These are phyloP conservation scores for Rhizopogon hawkerae DNA, from an alignment of 1,284 basidiomycete species.

Conservation along the genomic window DNA sequence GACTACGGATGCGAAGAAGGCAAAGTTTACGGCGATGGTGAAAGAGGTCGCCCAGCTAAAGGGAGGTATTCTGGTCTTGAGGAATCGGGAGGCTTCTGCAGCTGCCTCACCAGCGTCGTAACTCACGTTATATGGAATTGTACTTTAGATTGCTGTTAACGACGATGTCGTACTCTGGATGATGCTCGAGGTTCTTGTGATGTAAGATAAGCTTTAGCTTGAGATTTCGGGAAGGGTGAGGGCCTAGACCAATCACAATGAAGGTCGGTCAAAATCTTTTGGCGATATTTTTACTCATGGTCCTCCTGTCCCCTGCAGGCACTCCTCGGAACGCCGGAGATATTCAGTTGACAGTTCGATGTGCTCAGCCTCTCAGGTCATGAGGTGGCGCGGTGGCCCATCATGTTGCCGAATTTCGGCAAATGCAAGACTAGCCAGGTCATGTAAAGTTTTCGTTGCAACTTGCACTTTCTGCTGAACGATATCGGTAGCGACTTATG, in stretches of 20 bases:
- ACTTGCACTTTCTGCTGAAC: not conserved
- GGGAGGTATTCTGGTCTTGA: constrained; percentile 54
- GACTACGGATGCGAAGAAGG: constrained; percentile 59
- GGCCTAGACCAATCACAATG: not conserved
- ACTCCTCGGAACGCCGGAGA: too few relatives aligned
- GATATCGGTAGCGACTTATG: not conserved
- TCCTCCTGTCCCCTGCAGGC: too few relatives aligned
- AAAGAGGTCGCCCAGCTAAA: constrained; percentile 67
- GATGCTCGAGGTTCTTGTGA: not conserved
- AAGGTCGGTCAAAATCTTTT: not conserved
- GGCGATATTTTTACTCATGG: not conserved
- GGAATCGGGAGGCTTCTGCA: constrained; percentile 31
- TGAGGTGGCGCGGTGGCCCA: not conserved
- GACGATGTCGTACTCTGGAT: not conserved
- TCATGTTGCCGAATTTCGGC: not conserved
- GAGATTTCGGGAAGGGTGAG: too few relatives aligned
- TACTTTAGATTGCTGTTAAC: constrained; percentile 3
- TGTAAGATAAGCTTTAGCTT: too few relatives aligned
- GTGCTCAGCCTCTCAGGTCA: too few relatives aligned
- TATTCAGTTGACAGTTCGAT: too few relatives aligned
- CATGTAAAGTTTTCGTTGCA: too few relatives aligned
- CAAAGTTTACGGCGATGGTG: constrained; percentile 63
- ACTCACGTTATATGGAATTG: not conserved
- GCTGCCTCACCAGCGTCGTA: constrained; percentile 17
- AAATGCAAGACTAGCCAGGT: too few relatives aligned